Evolutionary conservation across 352 stramenopile genomes (phyloP).

Genomic region (Globisporangium orthogonon): DNA sequence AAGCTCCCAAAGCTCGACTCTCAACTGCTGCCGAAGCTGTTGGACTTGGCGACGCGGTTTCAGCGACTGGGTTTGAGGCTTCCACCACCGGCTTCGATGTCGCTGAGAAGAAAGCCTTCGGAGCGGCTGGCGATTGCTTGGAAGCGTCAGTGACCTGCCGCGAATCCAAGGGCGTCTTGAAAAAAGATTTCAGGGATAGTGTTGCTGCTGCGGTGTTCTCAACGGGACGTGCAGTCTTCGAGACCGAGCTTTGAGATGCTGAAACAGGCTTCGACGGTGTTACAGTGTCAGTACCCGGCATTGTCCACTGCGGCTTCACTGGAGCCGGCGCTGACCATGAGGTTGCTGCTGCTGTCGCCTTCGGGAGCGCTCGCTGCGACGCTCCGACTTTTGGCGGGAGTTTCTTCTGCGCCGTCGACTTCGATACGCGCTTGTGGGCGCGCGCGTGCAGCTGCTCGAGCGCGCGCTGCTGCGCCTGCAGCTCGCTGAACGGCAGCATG

Average conservation of each 20-base stretch:
- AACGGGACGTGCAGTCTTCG: not conserved
- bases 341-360: not conserved
- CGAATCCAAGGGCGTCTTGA: not conserved
- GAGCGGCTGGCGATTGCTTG: not conserved
- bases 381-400: not conserved
- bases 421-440: conserved; percentile 10
- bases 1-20: not conserved
- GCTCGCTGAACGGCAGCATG: conserved; percentile 44
- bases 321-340: not conserved
- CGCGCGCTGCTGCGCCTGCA: conserved; percentile 56
- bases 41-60: not conserved
- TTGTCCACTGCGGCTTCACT: not conserved
- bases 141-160: not conserved
- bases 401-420: conserved; percentile 7
- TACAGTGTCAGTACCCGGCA: not conserved
- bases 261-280: not conserved
- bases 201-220: not conserved
- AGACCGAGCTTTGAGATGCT: not conserved
- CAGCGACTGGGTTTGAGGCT: not conserved
- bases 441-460: conserved; percentile 21
- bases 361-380: not conserved
- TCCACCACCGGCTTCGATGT: not conserved
- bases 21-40: not conserved
- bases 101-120: not conserved
- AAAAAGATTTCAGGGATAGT: not conserved